phyloP scores from a whole-genome alignment of 2,329 filamentous ascomycete species.

The Pseudogymnoascus sp. region DNA sequence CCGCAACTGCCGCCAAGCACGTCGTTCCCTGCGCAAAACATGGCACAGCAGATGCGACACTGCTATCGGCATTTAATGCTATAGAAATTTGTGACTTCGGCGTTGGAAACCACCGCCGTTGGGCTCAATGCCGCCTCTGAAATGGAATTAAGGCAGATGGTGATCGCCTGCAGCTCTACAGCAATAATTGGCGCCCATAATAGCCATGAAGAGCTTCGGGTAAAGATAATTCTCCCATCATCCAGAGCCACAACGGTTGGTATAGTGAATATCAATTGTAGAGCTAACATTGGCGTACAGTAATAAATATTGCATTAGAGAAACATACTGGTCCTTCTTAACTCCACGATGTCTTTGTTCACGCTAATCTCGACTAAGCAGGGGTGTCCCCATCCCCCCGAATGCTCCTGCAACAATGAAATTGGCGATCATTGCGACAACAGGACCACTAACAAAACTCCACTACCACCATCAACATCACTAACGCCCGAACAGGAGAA shows the following conservation, averaged over 20 bases:
- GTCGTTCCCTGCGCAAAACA: neutral
- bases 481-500: neutral
- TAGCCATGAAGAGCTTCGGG: neutral
- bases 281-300: neutral
- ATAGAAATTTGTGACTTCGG: neutral
- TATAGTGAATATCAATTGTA: neutral
- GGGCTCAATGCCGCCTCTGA: neutral
- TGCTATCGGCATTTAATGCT: neutral
- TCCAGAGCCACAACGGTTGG: neutral
- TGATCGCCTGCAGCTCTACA: neutral
- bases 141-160: neutral
- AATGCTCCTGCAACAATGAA: slow-evolving; percentile 8
- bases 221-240: neutral
- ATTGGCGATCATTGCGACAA: slow-evolving; percentile 8
- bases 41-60: neutral
- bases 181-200: neutral
- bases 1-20: neutral
- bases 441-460: neutral
- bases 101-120: neutral
- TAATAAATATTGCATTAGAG: neutral
- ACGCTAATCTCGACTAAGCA: neutral
- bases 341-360: neutral
- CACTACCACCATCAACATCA: neutral
- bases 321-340: neutral
- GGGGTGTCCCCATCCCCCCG: neutral